These are phyloP conservation scores for Arthrobotrys megalospora DNA, from an alignment of 2,329 filamentous ascomycete genomes.

Conservation along the genomic window DNA sequence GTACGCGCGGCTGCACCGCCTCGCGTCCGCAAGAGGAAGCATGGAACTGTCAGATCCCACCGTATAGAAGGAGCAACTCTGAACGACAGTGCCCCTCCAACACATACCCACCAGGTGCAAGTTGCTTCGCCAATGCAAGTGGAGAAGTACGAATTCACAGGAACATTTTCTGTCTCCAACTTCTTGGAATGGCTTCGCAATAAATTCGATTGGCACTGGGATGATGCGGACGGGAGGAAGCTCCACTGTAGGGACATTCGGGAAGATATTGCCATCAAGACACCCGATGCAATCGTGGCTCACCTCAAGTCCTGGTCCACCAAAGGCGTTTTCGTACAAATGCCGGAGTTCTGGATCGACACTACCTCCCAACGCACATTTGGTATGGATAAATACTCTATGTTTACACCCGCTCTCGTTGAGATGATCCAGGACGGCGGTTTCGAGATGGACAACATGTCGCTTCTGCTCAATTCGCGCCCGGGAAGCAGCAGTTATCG, in stretches of 20 bases:
- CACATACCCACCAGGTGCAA: constrained; percentile 23
- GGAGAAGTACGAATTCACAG: constrained; percentile 42
- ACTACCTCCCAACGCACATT: constrained; percentile 39
- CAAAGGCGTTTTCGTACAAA: constrained; percentile 45
- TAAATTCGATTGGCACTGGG: constrained; percentile 44
- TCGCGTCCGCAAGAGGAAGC: constrained; percentile 53
- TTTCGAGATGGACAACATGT: constrained; percentile 38
- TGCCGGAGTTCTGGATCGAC: constrained; percentile 46
- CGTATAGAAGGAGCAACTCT: constrained; percentile 36
- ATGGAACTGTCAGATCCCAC: constrained; percentile 32
- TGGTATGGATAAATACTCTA: constrained; percentile 53
- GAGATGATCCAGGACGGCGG: constrained; percentile 42
- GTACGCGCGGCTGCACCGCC: constrained; percentile 41
- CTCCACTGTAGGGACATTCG: constrained; percentile 45
- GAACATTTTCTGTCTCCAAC: constrained; percentile 32
- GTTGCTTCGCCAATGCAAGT: constrained; percentile 8
- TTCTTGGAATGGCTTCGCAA: constrained; percentile 34
- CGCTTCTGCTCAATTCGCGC: constrained; percentile 36
- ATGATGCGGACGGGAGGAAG: constrained; percentile 29
- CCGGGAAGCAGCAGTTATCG: constrained; percentile 26
- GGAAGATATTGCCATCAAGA: constrained; percentile 42
- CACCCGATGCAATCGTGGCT: constrained; percentile 30
- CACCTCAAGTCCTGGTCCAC: constrained; percentile 50
- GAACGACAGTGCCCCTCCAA: constrained; percentile 16
- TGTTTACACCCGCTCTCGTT: constrained; percentile 51